A percentile compares a stretch with the other conserved stretches of the same genome.
phyloP scores from a whole-genome alignment of 495 filamentous ascomycete species.

The Rusavskia elegans region DNA sequence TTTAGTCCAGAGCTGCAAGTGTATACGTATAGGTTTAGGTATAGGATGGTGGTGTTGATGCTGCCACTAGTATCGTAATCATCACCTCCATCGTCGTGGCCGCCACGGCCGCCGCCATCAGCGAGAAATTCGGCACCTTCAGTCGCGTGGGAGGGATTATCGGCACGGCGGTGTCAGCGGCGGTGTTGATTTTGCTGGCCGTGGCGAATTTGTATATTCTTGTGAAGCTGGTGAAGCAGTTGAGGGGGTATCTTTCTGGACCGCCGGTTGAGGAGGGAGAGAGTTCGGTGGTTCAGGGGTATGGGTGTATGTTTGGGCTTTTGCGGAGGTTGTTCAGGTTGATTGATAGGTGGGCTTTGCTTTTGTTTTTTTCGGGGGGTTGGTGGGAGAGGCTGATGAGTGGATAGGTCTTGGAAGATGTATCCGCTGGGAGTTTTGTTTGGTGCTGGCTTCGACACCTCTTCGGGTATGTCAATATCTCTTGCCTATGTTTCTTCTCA shows the following conservation, averaged over 20 bases:
- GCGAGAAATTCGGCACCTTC: conserved; percentile 63
- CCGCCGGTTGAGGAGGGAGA: conserved; percentile 37
- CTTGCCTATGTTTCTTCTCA: too few relatives aligned
- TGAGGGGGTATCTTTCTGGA: conserved; percentile 38
- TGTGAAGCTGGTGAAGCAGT: conserved; percentile 50
- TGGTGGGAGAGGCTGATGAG: background rate
- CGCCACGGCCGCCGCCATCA: conserved; percentile 69
- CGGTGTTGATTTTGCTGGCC: conserved; percentile 70
- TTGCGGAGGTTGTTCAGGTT: conserved; percentile 66
- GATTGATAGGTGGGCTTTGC: conserved; percentile 44
- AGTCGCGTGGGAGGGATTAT: conserved; percentile 74
- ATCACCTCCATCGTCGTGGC: conserved; percentile 86
- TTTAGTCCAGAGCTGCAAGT: background rate
- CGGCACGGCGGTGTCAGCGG: conserved; percentile 66
- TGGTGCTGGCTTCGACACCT: conserved; percentile 91
- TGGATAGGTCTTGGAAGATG: conserved; percentile 84
- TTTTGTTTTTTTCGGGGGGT: too few relatives aligned
- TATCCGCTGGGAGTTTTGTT: conserved; percentile 81
- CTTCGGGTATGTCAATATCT: conserved; percentile 26
- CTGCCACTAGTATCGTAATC: conserved; percentile 49
- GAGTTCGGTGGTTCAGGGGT: conserved; percentile 53
- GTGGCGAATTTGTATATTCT: conserved; percentile 74
- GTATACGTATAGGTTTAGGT: too few relatives aligned
- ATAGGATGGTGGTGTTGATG: background rate
- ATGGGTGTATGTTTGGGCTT: conserved; percentile 54